Evolutionary conservation across 495 filamentous ascomycete genomes (phyloP), one percentile per base, ranked within the genome.

Genomic region (Lophiostoma macrostomum): DNA sequence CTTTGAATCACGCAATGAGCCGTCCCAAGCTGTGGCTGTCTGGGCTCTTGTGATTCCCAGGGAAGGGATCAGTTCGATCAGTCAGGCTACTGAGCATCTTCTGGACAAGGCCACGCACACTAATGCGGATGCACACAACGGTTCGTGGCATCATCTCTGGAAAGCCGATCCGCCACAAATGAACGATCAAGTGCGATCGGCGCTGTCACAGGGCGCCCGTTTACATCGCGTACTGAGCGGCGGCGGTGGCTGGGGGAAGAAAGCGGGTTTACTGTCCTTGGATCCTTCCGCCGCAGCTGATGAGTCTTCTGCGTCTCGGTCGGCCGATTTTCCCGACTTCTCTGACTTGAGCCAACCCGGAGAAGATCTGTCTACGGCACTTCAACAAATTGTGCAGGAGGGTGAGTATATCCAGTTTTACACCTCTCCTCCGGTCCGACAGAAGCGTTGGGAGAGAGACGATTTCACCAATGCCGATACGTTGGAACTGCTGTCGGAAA

Each of bases 241-340:
- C 18, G 90, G 90, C 54, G 90, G 90, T 43, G 90, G 90, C 37
- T 96, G 90, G 90, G 90, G 90, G 4, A 73, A 80, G 55, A 96
- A 94, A 67, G 80, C 83, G 48, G 90, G 90, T 4, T 74, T 96
- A 11, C 71, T 95, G 5, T 90, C 88, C 6, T 73, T 96, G 0
- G 89, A 94, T 63, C 88, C 88, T 16, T 79, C 88, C 6, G n/a
- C 32, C n/a, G 43, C 27, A 11, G 44, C 48, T 24, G 25, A 45
- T 13, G 32, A 50, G 2, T 14, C 32, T 11, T 27, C 36, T 2
- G 36, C 13, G 25, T 7, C 35, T 32, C 14, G 20, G 28, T n/a
- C n/a, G n/a, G n/a, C n/a, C n/a, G n/a, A n/a, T n/a, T n/a, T n/a
- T n/a, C n/a, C 27, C 5, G 11, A 2, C 28, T 31, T n/a, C 8